Base-by-base conservation (phyloP, 495 filamentous ascomycete genomes). In the Xylaria castorea region DNA sequence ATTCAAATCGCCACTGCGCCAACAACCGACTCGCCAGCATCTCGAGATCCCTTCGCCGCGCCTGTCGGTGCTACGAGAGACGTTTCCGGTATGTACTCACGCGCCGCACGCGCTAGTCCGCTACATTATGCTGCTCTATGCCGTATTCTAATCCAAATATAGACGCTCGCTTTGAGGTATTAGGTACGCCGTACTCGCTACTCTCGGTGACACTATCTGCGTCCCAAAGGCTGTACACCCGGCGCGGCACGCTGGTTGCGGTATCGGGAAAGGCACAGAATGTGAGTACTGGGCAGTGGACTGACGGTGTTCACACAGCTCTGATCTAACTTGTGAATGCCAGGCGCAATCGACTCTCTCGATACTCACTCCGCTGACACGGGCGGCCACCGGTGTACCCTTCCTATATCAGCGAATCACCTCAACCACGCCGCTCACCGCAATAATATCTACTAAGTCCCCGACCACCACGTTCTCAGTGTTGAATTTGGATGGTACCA, bases 91-190 rank as follows among this genome's bases (percentile, higher is more conserved):
- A 78, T 44, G 78, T 51, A 77, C 74, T 78, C 72, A 50, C 25
- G 55, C 58, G 42, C 40, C 16, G 36, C 72, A 48, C 20, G 57
- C 60, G 40, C 51, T 12, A 50, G 66, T 12, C 12, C 20, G n/a
- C 60, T 12, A 63, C 7, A 9, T 0, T 30, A 55, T 20, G 51
- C 22, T 55, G 9, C 25, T 30, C 51, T 4, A 5, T 8, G 46
- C 30, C 27, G 18, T 44, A 58, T 50, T 44, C 38, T 16, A 70
- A 48, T 14, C 66, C 79, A 73, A 80, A 11, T 48, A 72, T 30
- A 97, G 96, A 98, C 90, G 96, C 95, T 25, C 90, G 90, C 68
- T 99, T 99, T 79, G 94, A 98, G 78, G 93, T 98, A 40, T 82
- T 98, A 73, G 96, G 94, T 62, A 86, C 92, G 27, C 93, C 94